A percentile compares a stretch with the other conserved stretches of the same genome.
These are phyloP conservation scores for Lasiodiplodia theobromae DNA, from an alignment of 2,329 filamentous ascomycete genomes.

Conservation along the genomic window DNA sequence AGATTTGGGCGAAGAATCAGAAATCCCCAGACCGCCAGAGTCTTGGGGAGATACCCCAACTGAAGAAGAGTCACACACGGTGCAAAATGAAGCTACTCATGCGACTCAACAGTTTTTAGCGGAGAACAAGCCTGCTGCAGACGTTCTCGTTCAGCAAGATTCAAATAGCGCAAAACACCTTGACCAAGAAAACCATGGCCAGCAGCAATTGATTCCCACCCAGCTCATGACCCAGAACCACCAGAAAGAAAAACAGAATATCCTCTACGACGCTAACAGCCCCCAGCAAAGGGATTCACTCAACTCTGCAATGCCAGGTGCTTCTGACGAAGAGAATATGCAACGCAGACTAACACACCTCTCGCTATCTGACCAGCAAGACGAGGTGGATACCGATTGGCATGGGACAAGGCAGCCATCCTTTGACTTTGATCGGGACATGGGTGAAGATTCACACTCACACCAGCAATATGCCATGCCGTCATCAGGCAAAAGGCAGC, in stretches of 20 bases:
- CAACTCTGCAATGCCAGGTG: neutral
- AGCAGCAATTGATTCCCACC: neutral
- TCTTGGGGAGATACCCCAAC: neutral
- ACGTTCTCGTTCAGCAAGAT: neutral
- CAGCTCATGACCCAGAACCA: neutral
- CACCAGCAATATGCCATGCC: neutral
- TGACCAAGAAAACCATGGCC: neutral
- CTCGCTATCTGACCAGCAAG: neutral
- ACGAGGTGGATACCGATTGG: neutral
- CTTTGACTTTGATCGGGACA: neutral
- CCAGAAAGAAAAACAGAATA: neutral
- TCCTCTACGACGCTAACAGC: neutral
- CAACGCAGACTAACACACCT: neutral
- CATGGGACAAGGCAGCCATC: neutral
- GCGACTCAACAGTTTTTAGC: neutral
- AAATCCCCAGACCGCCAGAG: slow-evolving; percentile 2
- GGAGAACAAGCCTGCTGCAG: neutral
- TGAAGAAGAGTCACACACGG: neutral
- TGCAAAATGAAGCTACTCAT: neutral
- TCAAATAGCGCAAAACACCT: neutral
- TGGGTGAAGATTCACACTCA: neutral
- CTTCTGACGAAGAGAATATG: neutral
- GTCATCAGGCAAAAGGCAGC: neutral
- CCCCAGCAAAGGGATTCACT: neutral
- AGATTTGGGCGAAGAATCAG: neutral